phyloP scores from a whole-genome alignment of 768 basidiomycete genomes.

The Suillus placidus region DNA sequence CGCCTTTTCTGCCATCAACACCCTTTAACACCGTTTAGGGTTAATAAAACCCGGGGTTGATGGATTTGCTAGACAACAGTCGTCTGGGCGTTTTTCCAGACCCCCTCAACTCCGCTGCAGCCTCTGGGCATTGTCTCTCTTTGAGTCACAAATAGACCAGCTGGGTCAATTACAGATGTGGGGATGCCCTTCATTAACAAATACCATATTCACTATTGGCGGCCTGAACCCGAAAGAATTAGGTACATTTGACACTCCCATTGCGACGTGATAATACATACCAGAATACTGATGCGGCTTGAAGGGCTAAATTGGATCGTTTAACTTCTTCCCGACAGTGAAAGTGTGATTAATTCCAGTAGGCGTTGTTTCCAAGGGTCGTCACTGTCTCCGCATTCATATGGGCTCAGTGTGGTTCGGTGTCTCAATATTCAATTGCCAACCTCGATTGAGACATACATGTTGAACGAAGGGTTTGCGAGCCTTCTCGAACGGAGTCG shows the following conservation, averaged over 20 bases:
- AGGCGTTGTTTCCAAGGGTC: neutral
- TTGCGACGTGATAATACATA: slow-evolving; percentile 17
- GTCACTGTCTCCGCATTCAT: neutral
- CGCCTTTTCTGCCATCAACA: neutral
- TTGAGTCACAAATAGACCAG: slow-evolving; percentile 10
- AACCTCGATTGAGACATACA: neutral
- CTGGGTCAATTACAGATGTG: slow-evolving; percentile 22
- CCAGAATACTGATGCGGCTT: slow-evolving; percentile 28
- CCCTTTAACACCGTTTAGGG: slow-evolving; percentile 18
- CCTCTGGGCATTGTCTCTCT: slow-evolving; percentile 19
- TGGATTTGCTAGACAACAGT: slow-evolving; percentile 22
- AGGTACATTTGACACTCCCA: slow-evolving; percentile 26
- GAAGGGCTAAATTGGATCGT: slow-evolving; percentile 31
- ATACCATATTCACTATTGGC: slow-evolving; percentile 32
- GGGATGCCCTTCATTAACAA: slow-evolving; percentile 23
- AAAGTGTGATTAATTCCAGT: neutral
- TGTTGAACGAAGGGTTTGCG: neutral
- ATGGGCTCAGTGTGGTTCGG: neutral
- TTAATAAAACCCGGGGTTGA: slow-evolving; percentile 18
- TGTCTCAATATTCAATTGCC: neutral
- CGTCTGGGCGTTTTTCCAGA: slow-evolving; percentile 23
- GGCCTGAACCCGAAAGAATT: slow-evolving; percentile 26
- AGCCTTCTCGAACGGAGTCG: neutral
- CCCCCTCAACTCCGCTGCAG: slow-evolving; percentile 24
- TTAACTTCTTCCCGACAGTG: slow-evolving; percentile 21